Evolutionary conservation across 2,329 filamentous ascomycete species (phyloP).

Genomic region (Periconia digitata): DNA sequence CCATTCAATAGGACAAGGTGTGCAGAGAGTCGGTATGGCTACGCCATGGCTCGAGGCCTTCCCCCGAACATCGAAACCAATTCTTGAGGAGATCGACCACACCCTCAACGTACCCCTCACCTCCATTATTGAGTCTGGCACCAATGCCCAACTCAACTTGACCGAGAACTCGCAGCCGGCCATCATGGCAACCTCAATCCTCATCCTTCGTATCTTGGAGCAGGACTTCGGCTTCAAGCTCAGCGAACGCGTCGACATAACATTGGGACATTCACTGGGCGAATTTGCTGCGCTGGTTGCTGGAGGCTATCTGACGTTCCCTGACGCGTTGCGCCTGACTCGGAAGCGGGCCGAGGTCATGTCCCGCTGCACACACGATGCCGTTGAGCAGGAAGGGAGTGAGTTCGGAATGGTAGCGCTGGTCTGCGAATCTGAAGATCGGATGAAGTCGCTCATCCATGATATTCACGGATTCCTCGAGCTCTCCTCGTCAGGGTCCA

Average conservation of each 20-base stretch:
- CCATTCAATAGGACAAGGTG: constrained; percentile 70
- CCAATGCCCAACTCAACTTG: constrained; percentile 73
- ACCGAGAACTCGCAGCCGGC: constrained; percentile 91
- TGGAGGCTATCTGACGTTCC: constrained; percentile 75
- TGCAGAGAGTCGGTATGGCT: constrained; percentile 86
- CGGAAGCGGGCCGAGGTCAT: constrained; percentile 78
- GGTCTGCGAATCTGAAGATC: constrained; percentile 76
- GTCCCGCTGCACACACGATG: constrained; percentile 71
- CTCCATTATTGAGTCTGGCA: constrained; percentile 75
- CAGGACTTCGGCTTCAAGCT: constrained; percentile 78
- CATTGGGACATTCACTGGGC: constrained; percentile 86
- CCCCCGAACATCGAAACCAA: constrained; percentile 71
- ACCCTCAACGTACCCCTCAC: constrained; percentile 75
- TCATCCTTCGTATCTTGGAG: constrained; percentile 86
- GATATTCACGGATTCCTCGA: constrained; percentile 80
- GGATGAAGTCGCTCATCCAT: constrained; percentile 68
- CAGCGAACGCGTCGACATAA: constrained; percentile 72
- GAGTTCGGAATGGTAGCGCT: constrained; percentile 95
- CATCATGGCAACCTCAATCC: constrained; percentile 91
- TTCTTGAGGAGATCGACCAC: constrained; percentile 83
- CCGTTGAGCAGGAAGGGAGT: constrained; percentile 68
- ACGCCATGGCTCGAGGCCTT: constrained; percentile 85
- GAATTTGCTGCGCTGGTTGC: constrained; percentile 92
- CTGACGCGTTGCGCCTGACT: constrained; percentile 77
- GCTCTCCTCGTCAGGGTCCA: constrained; percentile 64